Percentiles rank a stretch among this genome's conserved stretches.
These are phyloP conservation scores for Lentithecium fluviatile DNA, from an alignment of 495 filamentous ascomycete species.

Conservation along the genomic window DNA sequence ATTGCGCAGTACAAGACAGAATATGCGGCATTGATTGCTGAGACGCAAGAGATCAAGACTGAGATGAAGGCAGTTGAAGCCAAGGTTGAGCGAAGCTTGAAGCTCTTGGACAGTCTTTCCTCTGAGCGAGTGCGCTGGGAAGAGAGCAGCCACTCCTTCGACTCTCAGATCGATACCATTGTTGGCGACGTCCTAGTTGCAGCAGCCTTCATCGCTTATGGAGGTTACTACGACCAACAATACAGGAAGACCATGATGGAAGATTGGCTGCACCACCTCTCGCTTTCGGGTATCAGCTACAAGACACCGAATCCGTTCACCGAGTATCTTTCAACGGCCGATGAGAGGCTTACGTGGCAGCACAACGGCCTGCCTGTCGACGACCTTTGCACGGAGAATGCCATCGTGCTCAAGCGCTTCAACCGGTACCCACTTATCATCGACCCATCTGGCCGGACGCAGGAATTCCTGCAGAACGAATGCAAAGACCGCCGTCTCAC, in stretches of 20 bases:
- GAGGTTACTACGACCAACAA: conserved; percentile 95
- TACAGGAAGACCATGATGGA: conserved; percentile 97
- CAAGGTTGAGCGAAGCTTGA: conserved; percentile 95
- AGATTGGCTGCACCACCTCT: conserved; percentile 91
- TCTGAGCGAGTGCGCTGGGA: conserved; percentile 94
- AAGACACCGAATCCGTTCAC: conserved; percentile 93
- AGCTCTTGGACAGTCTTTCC: conserved; percentile 88
- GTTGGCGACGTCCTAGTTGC: conserved; percentile 94
- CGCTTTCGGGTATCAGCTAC: conserved; percentile 83
- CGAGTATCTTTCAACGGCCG: conserved; percentile 94
- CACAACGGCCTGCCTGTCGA: conserved; percentile 94
- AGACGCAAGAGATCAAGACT: conserved; percentile 94
- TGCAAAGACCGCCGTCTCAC: conserved; percentile 91
- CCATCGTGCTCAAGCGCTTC: conserved; percentile 94
- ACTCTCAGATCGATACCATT: conserved; percentile 94
- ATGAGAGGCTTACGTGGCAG: conserved; percentile 93
- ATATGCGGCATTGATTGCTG: conserved; percentile 92
- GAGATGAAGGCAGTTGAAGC: conserved; percentile 96
- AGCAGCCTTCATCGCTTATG: conserved; percentile 96
- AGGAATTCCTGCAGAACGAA: conserved; percentile 91
- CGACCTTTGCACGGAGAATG: conserved; percentile 97
- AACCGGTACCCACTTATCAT: conserved; percentile 98
- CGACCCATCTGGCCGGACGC: conserved; percentile 90
- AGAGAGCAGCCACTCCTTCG: conserved; percentile 93
- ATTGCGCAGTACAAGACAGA: conserved; percentile 96